A percentile compares a stretch with the other conserved stretches of the same genome.
phyloP scores from a whole-genome alignment of 805 yeast species.

The Candida golubevii region DNA sequence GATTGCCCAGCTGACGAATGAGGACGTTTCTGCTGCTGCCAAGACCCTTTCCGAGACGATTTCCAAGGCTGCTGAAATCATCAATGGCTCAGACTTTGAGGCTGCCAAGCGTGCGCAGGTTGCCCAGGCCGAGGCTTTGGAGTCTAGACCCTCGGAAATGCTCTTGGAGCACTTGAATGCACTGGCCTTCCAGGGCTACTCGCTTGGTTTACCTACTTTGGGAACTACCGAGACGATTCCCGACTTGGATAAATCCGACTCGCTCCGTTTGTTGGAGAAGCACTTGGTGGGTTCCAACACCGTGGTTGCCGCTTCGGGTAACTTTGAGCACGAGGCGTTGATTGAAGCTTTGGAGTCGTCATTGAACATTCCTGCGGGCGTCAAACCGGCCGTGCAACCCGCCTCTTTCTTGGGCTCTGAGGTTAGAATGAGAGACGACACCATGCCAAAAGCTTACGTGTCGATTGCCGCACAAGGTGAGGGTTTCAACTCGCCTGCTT shows the following conservation, averaged over 20 bases:
- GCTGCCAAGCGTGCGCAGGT: slow-evolving; percentile 45
- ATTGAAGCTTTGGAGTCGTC: slow-evolving; percentile 60
- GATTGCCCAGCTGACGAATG: slow-evolving; percentile 50
- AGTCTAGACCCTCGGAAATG: slow-evolving; percentile 50
- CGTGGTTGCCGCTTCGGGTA: slow-evolving; percentile 70
- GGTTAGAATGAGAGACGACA: slow-evolving; percentile 84
- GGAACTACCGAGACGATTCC: slow-evolving; percentile 69
- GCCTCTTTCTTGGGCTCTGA: slow-evolving; percentile 81
- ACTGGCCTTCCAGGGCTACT: slow-evolving; percentile 83
- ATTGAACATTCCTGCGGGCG: slow-evolving; percentile 48
- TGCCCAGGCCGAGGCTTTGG: slow-evolving; percentile 49
- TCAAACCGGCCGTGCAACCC: slow-evolving; percentile 43
- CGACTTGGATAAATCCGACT: slow-evolving; percentile 55
- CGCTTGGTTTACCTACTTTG: slow-evolving; percentile 68
- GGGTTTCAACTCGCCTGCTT: slow-evolving; percentile 56
- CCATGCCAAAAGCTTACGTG: slow-evolving; percentile 74
- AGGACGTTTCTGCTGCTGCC: slow-evolving; percentile 49
- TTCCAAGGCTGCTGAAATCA: slow-evolving; percentile 31
- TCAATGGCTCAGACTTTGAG: slow-evolving; percentile 44
- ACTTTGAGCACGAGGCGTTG: slow-evolving; percentile 62
- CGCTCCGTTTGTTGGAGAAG: slow-evolving; percentile 50
- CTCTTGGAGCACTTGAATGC: slow-evolving; percentile 74
- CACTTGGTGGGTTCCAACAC: slow-evolving; percentile 60
- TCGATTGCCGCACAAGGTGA: slow-evolving; percentile 75
- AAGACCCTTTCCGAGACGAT: slow-evolving; percentile 45